Conservation (phyloP, 1,284 basidiomycete genomes). For the Ceratobasidium sp. region DNA sequence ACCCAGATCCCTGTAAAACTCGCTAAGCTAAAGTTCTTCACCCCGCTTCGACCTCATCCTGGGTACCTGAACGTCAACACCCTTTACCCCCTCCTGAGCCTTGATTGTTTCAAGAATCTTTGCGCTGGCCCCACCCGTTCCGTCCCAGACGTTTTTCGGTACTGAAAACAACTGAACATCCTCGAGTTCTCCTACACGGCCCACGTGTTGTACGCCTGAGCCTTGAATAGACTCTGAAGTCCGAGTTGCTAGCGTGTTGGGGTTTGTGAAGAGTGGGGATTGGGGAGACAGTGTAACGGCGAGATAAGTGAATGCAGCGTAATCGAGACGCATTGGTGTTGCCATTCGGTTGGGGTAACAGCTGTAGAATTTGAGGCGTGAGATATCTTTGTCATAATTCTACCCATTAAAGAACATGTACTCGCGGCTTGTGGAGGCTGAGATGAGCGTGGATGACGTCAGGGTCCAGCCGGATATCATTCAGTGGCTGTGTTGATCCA, state of each 20-base stretch:
- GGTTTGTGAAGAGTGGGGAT: conserved; percentile 45
- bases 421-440: not conserved
- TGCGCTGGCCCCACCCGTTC: conserved; percentile 26
- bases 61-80: conserved; percentile 47
- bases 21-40: conserved; percentile 26
- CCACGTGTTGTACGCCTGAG: conserved; percentile 45
- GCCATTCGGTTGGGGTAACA: conserved; percentile 16
- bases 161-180: conserved; percentile 49
- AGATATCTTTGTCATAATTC: not conserved
- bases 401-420: not conserved
- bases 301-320: conserved; percentile 46
- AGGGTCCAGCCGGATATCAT: conserved; percentile 18
- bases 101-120: conserved; percentile 46
- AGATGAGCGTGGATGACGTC: conserved; percentile 20
- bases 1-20: not conserved
- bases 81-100: conserved; percentile 44
- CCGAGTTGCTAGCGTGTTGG: conserved; percentile 39
- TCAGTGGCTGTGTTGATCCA: not conserved
- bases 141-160: conserved; percentile 46
- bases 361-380: not conserved
- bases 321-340: conserved; percentile 43
- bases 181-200: conserved; percentile 47
- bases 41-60: conserved; percentile 46
- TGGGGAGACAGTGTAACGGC: conserved; percentile 45
- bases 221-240: conserved; percentile 23